These are phyloP conservation scores for Globisporangium paddicum DNA, from an alignment of 352 stramenopile genomes.

Conservation along the genomic window DNA sequence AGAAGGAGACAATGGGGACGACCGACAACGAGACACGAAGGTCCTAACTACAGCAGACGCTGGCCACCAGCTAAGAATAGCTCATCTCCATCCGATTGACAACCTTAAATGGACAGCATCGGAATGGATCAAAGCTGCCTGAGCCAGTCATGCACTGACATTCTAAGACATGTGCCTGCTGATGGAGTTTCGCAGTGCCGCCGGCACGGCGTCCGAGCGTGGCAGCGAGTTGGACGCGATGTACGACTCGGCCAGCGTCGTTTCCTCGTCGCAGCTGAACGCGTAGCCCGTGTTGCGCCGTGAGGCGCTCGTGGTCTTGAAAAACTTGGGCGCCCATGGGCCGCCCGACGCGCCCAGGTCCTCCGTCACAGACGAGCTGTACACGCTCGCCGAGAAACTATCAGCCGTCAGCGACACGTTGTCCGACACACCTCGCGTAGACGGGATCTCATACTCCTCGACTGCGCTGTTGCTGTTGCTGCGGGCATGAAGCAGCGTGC, in stretches of 20 bases:
- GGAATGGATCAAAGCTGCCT: neutral
- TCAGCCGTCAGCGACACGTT: slow-evolving; percentile 26
- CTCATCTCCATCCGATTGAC: neutral
- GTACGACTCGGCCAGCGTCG: slow-evolving; percentile 77
- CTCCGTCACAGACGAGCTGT: slow-evolving; percentile 45
- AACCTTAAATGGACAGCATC: neutral
- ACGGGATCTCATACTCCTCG: slow-evolving; percentile 9
- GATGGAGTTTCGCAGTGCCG: slow-evolving; percentile 57
- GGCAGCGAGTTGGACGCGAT: slow-evolving; percentile 76
- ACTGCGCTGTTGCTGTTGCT: slow-evolving; percentile 14
- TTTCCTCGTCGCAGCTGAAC: slow-evolving; percentile 84
- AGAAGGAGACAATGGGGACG: no score
- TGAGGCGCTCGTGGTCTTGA: slow-evolving; percentile 23
- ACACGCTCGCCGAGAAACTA: slow-evolving; percentile 64
- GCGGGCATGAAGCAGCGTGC: slow-evolving; percentile 12
- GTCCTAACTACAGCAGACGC: no score
- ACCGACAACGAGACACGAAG: no score
- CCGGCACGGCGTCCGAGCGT: slow-evolving; percentile 57
- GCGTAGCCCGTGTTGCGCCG: slow-evolving; percentile 68
- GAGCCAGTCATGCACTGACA: neutral
- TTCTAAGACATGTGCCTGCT: slow-evolving; percentile 7
- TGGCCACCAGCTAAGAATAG: neutral
- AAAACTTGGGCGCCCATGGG: slow-evolving; percentile 34
- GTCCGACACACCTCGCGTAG: slow-evolving; percentile 8
- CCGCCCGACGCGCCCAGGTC: slow-evolving; percentile 17